Evolutionary conservation across 2,329 filamentous ascomycete species (phyloP).

Genomic region (Massarina eburnea): DNA sequence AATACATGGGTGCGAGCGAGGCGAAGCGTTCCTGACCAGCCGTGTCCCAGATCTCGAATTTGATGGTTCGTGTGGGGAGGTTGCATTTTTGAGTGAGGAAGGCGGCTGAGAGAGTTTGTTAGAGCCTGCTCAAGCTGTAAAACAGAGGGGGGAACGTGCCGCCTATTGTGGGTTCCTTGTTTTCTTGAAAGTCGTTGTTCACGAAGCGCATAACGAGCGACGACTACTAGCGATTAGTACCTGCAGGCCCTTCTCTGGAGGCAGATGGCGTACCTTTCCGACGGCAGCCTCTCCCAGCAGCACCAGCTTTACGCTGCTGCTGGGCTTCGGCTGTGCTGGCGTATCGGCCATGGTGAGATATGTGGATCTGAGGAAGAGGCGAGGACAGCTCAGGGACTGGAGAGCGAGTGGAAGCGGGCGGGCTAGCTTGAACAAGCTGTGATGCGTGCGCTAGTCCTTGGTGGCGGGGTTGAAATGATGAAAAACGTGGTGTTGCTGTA

Average conservation of each 20-base stretch:
- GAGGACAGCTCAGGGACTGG: background rate
- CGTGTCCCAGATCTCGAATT: slow-evolving; percentile 86
- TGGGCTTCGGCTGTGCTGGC: slow-evolving; percentile 77
- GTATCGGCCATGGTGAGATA: slow-evolving; percentile 67
- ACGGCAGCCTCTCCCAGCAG: slow-evolving; percentile 96
- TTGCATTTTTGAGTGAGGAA: slow-evolving; percentile 99
- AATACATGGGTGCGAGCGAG: slow-evolving; percentile 97
- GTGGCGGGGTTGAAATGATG: slow-evolving; percentile 6
- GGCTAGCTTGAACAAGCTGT: background rate
- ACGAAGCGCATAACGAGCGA: slow-evolving; percentile 97
- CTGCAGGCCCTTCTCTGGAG: too few relatives aligned
- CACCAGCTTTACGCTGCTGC: slow-evolving; percentile 99
- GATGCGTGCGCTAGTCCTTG: slow-evolving; percentile 2
- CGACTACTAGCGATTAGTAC: slow-evolving; percentile 60
- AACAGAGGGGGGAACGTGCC: slow-evolving; percentile 58
- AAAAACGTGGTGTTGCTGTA: slow-evolving; percentile 10
- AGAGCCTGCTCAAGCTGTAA: background rate
- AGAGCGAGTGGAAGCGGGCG: background rate
- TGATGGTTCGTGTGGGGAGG: slow-evolving; percentile 79
- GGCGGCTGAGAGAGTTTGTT: slow-evolving; percentile 63
- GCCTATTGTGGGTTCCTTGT: slow-evolving; percentile 99
- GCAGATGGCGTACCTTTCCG: slow-evolving; percentile 81
- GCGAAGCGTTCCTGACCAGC: slow-evolving; percentile 97
- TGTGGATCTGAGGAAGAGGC: slow-evolving; percentile 4
- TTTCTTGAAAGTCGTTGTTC: slow-evolving; percentile 99